Base-by-base conservation (phyloP, 768 basidiomycete genomes). In the Rhizopogon vinicolor region DNA sequence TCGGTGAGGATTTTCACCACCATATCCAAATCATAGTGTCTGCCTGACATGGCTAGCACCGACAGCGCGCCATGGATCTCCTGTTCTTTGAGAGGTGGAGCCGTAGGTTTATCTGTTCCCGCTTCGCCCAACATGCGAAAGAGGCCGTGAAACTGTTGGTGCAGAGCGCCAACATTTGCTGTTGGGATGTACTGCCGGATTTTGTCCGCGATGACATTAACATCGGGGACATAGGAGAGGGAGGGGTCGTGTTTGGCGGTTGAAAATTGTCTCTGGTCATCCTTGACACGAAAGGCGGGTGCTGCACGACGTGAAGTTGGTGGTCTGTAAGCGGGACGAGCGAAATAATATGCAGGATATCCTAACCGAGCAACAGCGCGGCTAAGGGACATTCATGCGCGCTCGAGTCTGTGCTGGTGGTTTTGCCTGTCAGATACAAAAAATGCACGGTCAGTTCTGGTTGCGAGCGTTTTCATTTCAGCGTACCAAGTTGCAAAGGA, bases 321-420 rank as follows among this genome's bases (percentile, higher is more conserved):
- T 37, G 33, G 14, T 9, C 48, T 49, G 19, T 14, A 49, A 35
- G 37, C 22, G 13, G 64, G 61, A 53, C 68, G 68, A 52, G 53
- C 60, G 57, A 65, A 61, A 56, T 33, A 52, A 51, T 65, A 53
- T 49, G 64, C 66, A 51, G 66, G 61, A 22, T 66, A 64, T 57
- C 67, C 68, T 12, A 70, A 39, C 14, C 64, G 68, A 60, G 35
- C 65, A 63, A 61, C 72, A 75, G 63, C 76, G 68, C 73, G 65
- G 42, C 61, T 41, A 50, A 77, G 67, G 77, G 75, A 82, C 82
- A 87, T 86, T 83, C 85, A 87, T 83, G 72, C 81, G 76, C 67
- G 72, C 60, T 52, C 57, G 51, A 52, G 55, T 62, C 44, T 59
- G 58, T 58, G 50, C 46, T 54, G 9, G 54, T 28, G 51, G 44